Evolutionary conservation across 2,329 filamentous ascomycete genomes (phyloP).

Genomic region (Pestalotiopsis sp.): DNA sequence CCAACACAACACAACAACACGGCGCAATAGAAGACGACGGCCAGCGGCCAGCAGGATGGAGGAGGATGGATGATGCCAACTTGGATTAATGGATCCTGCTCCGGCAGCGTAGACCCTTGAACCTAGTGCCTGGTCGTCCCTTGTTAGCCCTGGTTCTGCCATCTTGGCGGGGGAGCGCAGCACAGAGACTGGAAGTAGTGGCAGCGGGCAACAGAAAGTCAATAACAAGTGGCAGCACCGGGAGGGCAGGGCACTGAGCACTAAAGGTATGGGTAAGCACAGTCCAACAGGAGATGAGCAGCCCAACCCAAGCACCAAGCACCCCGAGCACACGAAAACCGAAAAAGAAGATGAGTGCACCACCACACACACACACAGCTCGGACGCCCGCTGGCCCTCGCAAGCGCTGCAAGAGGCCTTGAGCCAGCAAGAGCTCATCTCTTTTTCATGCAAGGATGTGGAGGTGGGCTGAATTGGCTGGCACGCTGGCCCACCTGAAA

Average conservation of each 20-base stretch:
- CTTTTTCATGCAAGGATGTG: constrained; percentile 14
- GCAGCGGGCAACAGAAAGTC: neutral
- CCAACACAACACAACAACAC: neutral
- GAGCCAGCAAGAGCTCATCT: constrained; percentile 12
- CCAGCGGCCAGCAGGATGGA: neutral
- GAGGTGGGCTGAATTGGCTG: constrained; percentile 13
- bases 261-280: neutral
- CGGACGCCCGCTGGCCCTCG: neutral
- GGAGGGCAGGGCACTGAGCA: neutral
- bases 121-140: neutral
- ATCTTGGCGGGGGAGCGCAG: neutral
- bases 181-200: neutral
- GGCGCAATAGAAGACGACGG: neutral
- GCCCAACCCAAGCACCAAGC: neutral
- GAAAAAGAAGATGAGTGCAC: neutral
- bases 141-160: neutral
- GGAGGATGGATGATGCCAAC: neutral
- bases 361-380: neutral
- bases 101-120: neutral
- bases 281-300: neutral
- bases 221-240: neutral
- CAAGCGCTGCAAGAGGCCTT: constrained; percentile 14
- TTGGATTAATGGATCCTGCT: neutral
- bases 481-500: constrained; percentile 13
- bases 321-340: neutral